Evolutionary conservation across 768 basidiomycete genomes (phyloP).

Genomic region (Tephrocybe sp.): DNA sequence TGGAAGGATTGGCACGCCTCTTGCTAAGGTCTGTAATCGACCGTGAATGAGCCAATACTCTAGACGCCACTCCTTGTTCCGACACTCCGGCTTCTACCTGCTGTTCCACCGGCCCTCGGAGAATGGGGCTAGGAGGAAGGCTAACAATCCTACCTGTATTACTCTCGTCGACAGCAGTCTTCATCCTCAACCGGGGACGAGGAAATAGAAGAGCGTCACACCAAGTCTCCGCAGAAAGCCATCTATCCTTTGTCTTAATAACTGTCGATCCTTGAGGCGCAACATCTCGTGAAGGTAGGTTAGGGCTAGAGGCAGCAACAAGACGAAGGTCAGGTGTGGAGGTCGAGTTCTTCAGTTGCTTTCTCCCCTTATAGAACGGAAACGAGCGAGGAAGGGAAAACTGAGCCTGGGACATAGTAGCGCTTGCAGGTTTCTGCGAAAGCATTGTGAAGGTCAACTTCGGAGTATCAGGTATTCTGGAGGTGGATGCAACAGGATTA

Average conservation of each 20-base stretch:
- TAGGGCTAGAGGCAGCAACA: background rate
- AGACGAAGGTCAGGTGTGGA: constrained; percentile 71
- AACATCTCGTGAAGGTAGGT: background rate
- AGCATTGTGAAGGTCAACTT: constrained; percentile 26
- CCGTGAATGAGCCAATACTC: constrained; percentile 50
- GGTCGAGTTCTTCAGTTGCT: constrained; percentile 49
- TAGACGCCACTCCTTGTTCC: constrained; percentile 37
- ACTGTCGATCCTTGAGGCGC: constrained; percentile 10
- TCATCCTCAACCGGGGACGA: constrained; percentile 65
- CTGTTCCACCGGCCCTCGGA: constrained; percentile 13
- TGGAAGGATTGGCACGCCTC: background rate
- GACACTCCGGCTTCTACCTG: constrained; percentile 3
- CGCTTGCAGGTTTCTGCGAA: constrained; percentile 6
- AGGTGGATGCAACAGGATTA: constrained; percentile 1
- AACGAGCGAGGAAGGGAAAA: constrained; percentile 1
- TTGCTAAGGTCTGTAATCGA: constrained; percentile 38
- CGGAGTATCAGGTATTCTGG: constrained; percentile 21
- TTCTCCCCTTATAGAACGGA: constrained; percentile 7
- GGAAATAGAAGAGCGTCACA: constrained; percentile 81
- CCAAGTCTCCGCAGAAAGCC: constrained; percentile 78
- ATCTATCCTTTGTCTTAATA: constrained; percentile 54
- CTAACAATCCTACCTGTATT: constrained; percentile 41
- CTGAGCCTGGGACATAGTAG: constrained; percentile 3
- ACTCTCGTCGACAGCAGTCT: constrained; percentile 25
- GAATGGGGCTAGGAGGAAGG: constrained; percentile 48